Percentiles rank a stretch among this genome's conserved stretches.
Conservation (phyloP, 129 eudicot species). For the Chrysanthemum makinoi region DNA sequence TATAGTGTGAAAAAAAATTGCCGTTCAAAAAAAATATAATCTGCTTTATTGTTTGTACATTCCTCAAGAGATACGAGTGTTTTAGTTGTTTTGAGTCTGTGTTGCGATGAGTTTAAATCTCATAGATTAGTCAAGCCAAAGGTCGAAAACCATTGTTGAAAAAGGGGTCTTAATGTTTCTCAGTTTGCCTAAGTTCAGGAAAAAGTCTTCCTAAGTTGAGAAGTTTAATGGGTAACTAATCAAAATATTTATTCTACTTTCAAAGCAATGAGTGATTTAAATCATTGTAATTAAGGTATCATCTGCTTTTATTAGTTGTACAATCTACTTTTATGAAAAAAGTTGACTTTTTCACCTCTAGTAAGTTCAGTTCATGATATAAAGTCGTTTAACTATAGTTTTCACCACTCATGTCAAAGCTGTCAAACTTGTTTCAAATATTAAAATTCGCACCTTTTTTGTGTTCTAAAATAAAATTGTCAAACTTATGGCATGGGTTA, state of each 20-base stretch:
- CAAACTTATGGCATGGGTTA: not conserved
- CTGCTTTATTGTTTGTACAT: no score
- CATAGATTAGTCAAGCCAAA: no score
- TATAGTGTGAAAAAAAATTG: no score
- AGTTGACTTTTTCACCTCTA: not conserved
- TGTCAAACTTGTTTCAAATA: not conserved
- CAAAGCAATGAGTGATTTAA: constrained; percentile 24
- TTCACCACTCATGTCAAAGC: not conserved
- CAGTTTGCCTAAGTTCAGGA: no score
- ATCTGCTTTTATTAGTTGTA: constrained; percentile 22
- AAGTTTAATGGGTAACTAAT: not conserved
- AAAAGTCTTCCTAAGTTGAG: not conserved
- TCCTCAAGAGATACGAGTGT: no score
- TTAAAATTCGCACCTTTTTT: not conserved
- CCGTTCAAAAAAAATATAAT: no score
- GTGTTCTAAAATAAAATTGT: not conserved
- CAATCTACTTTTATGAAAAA: constrained; percentile 22
- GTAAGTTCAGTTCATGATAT: not conserved
- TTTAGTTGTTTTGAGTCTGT: no score
- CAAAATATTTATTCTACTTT: not conserved
- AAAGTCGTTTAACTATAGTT: constrained; percentile 8
- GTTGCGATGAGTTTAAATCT: no score
- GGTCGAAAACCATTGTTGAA: no score
- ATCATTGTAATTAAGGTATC: constrained; percentile 21
- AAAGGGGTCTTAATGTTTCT: no score